Conservation (phyloP, 1,139 yeast genomes). For the Kodamaea ohmeri region DNA sequence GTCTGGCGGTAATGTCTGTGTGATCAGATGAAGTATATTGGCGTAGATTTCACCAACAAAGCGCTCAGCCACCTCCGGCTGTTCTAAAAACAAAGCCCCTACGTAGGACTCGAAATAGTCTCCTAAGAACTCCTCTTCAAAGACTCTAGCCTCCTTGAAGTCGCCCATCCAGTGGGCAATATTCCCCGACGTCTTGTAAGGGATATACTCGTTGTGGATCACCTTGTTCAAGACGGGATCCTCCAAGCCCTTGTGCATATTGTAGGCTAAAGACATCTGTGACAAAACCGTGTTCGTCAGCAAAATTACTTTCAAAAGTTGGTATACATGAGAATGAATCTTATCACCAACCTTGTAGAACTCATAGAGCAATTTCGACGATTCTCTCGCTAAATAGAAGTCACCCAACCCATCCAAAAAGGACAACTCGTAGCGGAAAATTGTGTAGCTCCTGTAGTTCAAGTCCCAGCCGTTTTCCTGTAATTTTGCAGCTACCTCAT, state of each 20-base stretch:
- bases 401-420: conserved; percentile 47
- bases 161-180: conserved; percentile 15
- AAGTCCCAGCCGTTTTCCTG: conserved; percentile 17
- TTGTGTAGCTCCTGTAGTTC: conserved; percentile 20
- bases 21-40: conserved; percentile 30
- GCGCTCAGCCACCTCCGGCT: conserved; percentile 35
- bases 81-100: conserved; percentile 43
- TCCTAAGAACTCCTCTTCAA: conserved; percentile 45
- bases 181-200: conserved; percentile 14
- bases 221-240: conserved; percentile 23
- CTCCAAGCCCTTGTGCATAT: conserved; percentile 34
- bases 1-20: conserved; percentile 19
- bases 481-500: conserved; percentile 30
- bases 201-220: conserved; percentile 16
- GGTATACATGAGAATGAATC: conserved; percentile 27
- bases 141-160: conserved; percentile 24
- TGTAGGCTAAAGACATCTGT: conserved; percentile 37
- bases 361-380: conserved; percentile 36
- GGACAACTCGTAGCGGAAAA: conserved; percentile 38
- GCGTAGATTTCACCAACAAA: conserved; percentile 37
- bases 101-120: conserved; percentile 46
- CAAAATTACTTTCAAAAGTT: conserved; percentile 33
- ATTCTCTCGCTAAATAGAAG: conserved; percentile 39
- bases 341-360: conserved; percentile 20
- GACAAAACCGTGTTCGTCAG: conserved; percentile 43